Conservation (phyloP, 345 rosid species). For the Hirschfeldia incana region DNA sequence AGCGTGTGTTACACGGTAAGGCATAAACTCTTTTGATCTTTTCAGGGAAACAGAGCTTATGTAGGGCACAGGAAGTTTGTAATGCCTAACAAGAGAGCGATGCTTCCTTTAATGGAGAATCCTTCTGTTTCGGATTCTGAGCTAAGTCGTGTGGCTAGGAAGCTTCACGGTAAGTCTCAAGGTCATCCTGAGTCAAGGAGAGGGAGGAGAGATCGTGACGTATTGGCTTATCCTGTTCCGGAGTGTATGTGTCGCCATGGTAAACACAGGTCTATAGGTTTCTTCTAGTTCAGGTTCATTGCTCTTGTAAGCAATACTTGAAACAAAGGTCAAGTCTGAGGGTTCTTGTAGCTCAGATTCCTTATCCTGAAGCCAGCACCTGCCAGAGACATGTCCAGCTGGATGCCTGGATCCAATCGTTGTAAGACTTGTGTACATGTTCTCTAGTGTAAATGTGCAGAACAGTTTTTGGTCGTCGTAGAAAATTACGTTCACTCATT, state of each 20-base stretch:
- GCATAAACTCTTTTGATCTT: not conserved
- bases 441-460: not conserved
- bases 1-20: no score
- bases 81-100: slow-evolving; percentile 67
- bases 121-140: slow-evolving; percentile 53
- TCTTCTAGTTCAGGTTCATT: slow-evolving; percentile 26
- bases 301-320: not conserved
- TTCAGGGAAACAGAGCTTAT: slow-evolving; percentile 73
- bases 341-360: slow-evolving; percentile 1
- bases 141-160: slow-evolving; percentile 47
- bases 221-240: slow-evolving; percentile 66
- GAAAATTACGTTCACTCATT: not conserved
- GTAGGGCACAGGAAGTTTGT: slow-evolving; percentile 70
- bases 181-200: slow-evolving; percentile 62
- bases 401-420: not conserved
- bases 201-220: slow-evolving; percentile 58
- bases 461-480: not conserved
- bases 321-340: not conserved
- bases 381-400: not conserved
- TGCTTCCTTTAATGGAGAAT: slow-evolving; percentile 62
- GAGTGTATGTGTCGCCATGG: slow-evolving; percentile 71
- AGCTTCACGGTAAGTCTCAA: slow-evolving; percentile 57
- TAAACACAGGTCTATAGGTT: slow-evolving; percentile 28
- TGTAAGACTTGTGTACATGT: slow-evolving; percentile 17
- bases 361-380: slow-evolving; percentile 1